A percentile compares a stretch with the other conserved stretches of the same genome.
Conservation (phyloP, 441 rosid genomes). For the Arabidopsis hybrid region DNA sequence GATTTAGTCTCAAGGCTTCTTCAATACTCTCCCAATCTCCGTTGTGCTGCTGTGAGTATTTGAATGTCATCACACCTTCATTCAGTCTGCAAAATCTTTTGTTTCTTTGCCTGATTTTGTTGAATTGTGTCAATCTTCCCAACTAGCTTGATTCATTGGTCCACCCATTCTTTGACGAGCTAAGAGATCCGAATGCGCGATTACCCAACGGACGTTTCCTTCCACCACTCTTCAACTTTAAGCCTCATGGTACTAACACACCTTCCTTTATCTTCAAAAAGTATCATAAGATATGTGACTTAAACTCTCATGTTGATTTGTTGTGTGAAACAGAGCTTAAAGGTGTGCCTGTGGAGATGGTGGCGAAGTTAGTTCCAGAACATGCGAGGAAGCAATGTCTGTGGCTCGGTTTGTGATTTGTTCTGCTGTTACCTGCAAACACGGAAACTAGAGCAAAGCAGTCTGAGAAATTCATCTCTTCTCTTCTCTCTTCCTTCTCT, state of each 20-base stretch:
- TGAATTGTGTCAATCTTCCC: slow-evolving; percentile 31
- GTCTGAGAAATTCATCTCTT: slow-evolving; percentile 22
- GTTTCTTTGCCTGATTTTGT: slow-evolving; percentile 22
- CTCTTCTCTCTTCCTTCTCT: slow-evolving; percentile 14
- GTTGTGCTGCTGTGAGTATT: slow-evolving; percentile 84
- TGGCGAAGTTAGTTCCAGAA: slow-evolving; percentile 80
- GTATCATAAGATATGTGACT: not conserved
- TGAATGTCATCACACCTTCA: slow-evolving; percentile 4
- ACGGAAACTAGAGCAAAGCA: slow-evolving; percentile 35
- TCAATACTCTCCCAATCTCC: slow-evolving; percentile 95
- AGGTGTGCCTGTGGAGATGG: slow-evolving; percentile 72
- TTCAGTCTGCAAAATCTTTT: slow-evolving; percentile 1
- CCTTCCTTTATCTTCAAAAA: not conserved
- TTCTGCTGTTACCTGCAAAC: slow-evolving; percentile 32
- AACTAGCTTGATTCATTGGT: slow-evolving; percentile 74
- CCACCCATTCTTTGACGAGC: slow-evolving; percentile 93
- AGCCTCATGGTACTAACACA: slow-evolving; percentile 64
- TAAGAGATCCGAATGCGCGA: slow-evolving; percentile 77
- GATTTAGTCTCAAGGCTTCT: slow-evolving; percentile 92
- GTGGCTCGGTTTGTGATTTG: slow-evolving; percentile 64
- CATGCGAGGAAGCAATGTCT: slow-evolving; percentile 91
- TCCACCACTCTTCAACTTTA: slow-evolving; percentile 92
- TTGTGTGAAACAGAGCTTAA: slow-evolving; percentile 67
- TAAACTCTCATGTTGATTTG: slow-evolving; percentile 2
- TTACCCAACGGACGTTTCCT: slow-evolving; percentile 87